Evolutionary conservation across 2,329 filamentous ascomycete genomes (phyloP), one percentile per base, ranked within the genome.

Genomic region (Grosmannia clavigera): DNA sequence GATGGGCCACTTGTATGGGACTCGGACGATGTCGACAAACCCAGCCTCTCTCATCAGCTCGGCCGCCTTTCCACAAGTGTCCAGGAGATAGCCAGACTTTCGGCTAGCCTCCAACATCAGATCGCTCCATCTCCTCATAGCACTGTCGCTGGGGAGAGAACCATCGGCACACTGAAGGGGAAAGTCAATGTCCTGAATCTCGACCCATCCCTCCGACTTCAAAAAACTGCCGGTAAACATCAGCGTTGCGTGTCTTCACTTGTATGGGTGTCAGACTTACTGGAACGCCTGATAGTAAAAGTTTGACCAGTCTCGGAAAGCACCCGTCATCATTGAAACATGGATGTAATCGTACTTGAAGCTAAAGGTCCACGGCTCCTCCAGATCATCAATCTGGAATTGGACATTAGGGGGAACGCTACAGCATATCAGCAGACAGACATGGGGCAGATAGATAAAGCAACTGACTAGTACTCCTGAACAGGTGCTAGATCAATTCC

Each of bases 1-100:
- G 54, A 70, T 68, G n/a, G 73, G 73, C 68, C 72, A 72, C 64
- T 72, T 71, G 62, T 67, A 66, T 19, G 64, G 65, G 27, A 66
- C 59, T 55, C 68, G 67, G 19, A 66, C 60, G 31, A 74, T 64
- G 58, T 74, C 68, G 5, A 68, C 66, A 60, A 72, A 74, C 3
- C 73, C 73, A 5, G 69, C 69, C 1, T 65, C 69, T 9, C 61
- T 50, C 66, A 69, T 67, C 60, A 65, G 58, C 19, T 70, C 68
- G 22, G 65, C 68, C 1, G 68, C 67, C 46, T 61, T 58, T n/a
- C 66, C 68, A 58, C 68, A 69, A 1, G 64, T 68, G 55, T 67
- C 64, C 22, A 70, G 66, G 6, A 60, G 61, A 51, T 69, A 66
- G 1, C 70, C 69, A 5, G 66, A 67, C 51, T 61, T 65, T 7